phyloP scores from a whole-genome alignment of 2,329 filamentous ascomycete species.

The Exophiala viscosa region DNA sequence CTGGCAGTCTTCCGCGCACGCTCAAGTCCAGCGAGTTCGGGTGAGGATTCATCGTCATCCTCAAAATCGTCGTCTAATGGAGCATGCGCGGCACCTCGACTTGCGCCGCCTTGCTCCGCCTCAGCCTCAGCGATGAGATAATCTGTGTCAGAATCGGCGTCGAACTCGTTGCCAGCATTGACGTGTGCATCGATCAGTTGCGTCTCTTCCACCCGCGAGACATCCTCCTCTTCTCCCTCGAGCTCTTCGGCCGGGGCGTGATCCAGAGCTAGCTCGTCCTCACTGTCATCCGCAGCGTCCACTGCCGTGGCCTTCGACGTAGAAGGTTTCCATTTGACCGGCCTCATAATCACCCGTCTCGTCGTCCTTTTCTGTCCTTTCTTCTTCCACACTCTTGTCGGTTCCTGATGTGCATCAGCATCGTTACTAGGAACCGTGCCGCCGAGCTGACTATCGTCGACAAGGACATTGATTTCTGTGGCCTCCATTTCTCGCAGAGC shows the following conservation, averaged over 20 bases:
- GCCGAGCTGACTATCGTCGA: conserved; percentile 37
- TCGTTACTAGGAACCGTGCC: conserved; percentile 10
- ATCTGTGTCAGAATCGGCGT: conserved; percentile 8
- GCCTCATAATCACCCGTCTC: conserved; percentile 42
- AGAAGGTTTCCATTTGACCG: conserved; percentile 30
- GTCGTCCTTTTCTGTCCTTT: conserved; percentile 50
- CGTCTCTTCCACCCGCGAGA: conserved; percentile 15
- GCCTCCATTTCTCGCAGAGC: conserved; percentile 43
- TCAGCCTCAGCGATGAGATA: conserved; percentile 7
- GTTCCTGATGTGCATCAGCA: conserved; percentile 15
- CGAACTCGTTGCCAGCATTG: not conserved
- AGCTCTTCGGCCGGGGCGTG: not conserved
- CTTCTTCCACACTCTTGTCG: conserved; percentile 39
- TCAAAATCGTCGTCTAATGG: not conserved
- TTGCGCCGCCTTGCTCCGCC: conserved; percentile 4
- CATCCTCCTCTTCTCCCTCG: conserved; percentile 1
- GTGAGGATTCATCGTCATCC: conserved; percentile 5
- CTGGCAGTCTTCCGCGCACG: not conserved
- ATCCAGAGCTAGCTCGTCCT: conserved; percentile 28
- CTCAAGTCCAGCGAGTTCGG: not conserved
- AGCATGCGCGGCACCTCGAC: not conserved
- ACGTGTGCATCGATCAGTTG: conserved; percentile 4
- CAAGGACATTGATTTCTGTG: conserved; percentile 30
- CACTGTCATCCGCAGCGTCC: conserved; percentile 25
- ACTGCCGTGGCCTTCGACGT: conserved; percentile 31